Conservation (phyloP, 805 yeast genomes). For the Saccharomycopsis oosterbeekiorum region DNA sequence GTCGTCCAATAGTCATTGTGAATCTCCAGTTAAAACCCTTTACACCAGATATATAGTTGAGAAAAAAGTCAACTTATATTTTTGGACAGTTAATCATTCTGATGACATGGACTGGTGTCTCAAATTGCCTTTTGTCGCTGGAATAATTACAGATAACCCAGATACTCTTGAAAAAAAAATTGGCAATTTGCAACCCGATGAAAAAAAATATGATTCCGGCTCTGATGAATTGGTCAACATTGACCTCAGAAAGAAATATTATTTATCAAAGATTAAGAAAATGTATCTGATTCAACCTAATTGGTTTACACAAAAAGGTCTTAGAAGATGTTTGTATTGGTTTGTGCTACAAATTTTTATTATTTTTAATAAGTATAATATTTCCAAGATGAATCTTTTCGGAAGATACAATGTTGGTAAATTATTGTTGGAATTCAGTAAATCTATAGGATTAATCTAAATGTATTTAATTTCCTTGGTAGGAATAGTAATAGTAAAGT, state of each 20-base stretch:
- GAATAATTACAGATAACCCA: constrained; percentile 23
- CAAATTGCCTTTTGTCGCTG: constrained; percentile 18
- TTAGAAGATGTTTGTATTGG: not conserved
- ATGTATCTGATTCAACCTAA: not conserved
- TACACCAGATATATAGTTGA: not conserved
- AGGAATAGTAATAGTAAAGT: not conserved
- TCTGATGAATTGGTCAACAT: not conserved
- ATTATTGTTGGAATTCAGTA: not conserved
- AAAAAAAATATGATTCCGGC: not conserved
- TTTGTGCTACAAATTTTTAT: not conserved
- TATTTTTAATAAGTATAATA: not conserved
- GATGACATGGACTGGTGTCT: constrained; percentile 21
- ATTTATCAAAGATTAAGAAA: not conserved
- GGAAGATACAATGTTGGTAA: constrained; percentile 3
- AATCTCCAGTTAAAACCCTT: constrained; percentile 1
- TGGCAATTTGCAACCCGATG: not conserved
- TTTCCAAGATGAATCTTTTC: not conserved
- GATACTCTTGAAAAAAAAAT: constrained; percentile 6
- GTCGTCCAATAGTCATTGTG: not conserved
- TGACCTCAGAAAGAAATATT: not conserved
- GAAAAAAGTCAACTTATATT: constrained; percentile 23
- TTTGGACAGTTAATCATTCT: constrained; percentile 29
- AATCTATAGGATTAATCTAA: constrained; percentile 7
- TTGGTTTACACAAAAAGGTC: not conserved
- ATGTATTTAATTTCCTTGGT: not conserved